Conservation (phyloP, 1,139 yeast genomes). For the Hemisphaericaspora lyxosophila region DNA sequence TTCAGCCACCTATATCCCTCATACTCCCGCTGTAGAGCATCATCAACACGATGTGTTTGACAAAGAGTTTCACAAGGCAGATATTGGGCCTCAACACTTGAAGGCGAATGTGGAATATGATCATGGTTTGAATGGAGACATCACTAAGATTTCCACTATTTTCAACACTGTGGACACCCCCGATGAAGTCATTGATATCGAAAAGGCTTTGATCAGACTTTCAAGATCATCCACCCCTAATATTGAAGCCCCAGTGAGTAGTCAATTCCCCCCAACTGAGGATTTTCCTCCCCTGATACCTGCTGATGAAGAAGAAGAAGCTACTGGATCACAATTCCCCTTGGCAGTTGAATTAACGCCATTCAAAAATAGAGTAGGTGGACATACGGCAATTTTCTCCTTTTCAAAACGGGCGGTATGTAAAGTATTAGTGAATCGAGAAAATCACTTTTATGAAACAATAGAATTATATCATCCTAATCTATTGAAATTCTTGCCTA, state of each 20-base stretch:
- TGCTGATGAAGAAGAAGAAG: conserved; percentile 1
- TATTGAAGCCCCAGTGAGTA: conserved; percentile 3
- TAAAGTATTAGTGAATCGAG: conserved; percentile 86
- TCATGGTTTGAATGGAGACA: conserved; percentile 30
- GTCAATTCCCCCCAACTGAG: not conserved
- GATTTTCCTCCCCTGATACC: not conserved
- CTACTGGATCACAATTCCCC: conserved; percentile 37
- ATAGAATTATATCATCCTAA: conserved; percentile 78
- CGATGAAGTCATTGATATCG: conserved; percentile 10
- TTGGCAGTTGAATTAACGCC: conserved; percentile 74
- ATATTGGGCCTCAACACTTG: conserved; percentile 26
- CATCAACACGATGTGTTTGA: conserved; percentile 7
- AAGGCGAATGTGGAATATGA: conserved; percentile 41
- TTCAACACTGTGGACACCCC: conserved; percentile 5
- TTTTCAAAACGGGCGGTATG: conserved; percentile 94
- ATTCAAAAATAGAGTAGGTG: conserved; percentile 85
- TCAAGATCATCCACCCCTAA: conserved; percentile 13
- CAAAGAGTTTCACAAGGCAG: not conserved
- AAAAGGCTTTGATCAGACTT: conserved; percentile 9
- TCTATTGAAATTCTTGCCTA: conserved; percentile 82
- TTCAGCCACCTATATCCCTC: conserved; percentile 36
- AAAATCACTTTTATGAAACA: conserved; percentile 87
- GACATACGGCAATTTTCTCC: conserved; percentile 94
- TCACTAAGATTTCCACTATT: conserved; percentile 23
- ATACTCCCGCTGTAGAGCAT: conserved; percentile 22